These are phyloP conservation scores for Leishmania amazonensis DNA, from an alignment of 208 protist species.

Conservation along the genomic window DNA sequence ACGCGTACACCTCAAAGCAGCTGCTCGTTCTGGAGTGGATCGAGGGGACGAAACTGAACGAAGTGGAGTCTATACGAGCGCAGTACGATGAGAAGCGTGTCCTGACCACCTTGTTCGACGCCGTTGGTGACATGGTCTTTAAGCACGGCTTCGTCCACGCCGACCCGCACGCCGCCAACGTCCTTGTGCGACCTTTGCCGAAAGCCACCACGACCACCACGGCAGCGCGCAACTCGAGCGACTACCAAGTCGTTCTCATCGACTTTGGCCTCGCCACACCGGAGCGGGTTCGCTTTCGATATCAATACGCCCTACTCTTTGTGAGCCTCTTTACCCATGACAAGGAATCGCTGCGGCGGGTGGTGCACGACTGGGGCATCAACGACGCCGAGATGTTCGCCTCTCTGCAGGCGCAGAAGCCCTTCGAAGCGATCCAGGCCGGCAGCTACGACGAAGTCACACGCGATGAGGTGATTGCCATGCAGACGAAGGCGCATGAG, in stretches of 20 bases:
- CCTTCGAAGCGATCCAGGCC: constrained; percentile 47
- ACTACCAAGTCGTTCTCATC: constrained; percentile 71
- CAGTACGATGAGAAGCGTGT: constrained; percentile 54
- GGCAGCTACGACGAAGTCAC: constrained; percentile 73
- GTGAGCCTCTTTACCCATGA: constrained; percentile 77
- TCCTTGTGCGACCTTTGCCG: constrained; percentile 75
- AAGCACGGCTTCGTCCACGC: constrained; percentile 94
- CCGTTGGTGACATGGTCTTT: constrained; percentile 95
- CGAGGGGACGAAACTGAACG: constrained; percentile 75
- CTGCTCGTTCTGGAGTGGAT: constrained; percentile 95
- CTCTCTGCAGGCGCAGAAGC: constrained; percentile 80
- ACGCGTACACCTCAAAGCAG: constrained; percentile 51
- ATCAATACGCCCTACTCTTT: constrained; percentile 82
- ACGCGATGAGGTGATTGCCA: constrained; percentile 54
- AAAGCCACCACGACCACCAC: neutral
- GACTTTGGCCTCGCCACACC: constrained; percentile 83
- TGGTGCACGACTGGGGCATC: constrained; percentile 77
- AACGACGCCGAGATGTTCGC: constrained; percentile 71
- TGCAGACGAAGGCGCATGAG: constrained; percentile 52
- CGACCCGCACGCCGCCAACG: constrained; percentile 94
- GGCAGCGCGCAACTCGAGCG: constrained; percentile 10
- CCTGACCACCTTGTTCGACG: constrained; percentile 78
- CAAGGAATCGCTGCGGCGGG: constrained; percentile 46
- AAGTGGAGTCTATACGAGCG: constrained; percentile 57
- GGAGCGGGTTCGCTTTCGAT: constrained; percentile 70